phyloP scores from a whole-genome alignment of 495 filamentous ascomycete species.

The Penicillium canescens region DNA sequence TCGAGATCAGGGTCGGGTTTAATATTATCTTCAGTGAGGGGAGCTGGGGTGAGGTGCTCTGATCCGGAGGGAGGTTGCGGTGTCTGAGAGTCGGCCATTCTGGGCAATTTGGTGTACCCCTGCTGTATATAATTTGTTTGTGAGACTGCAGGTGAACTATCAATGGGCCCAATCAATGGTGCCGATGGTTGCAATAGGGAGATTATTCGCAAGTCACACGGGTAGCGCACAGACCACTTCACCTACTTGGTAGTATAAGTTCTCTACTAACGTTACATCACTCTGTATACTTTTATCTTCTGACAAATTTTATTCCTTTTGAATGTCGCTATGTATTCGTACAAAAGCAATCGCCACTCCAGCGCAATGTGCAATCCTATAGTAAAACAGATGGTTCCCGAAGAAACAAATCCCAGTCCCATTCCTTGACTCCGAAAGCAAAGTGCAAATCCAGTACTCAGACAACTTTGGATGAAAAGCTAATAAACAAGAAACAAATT shows the following conservation, averaged over 20 bases:
- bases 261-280: not conserved
- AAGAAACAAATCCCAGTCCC: slow-evolving; percentile 4
- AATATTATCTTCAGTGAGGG: slow-evolving; percentile 23
- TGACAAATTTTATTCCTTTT: not conserved
- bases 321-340: slow-evolving; percentile 13
- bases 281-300: not conserved
- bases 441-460: slow-evolving; percentile 5
- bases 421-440: slow-evolving; percentile 5
- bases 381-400: slow-evolving; percentile 9
- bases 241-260: no score
- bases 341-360: slow-evolving; percentile 12
- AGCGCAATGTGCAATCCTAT: slow-evolving; percentile 12
- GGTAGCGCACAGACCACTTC: slow-evolving; percentile 6
- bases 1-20: slow-evolving; percentile 37
- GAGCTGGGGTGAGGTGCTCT: slow-evolving; percentile 9
- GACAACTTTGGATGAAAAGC: slow-evolving; percentile 2
- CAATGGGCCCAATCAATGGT: slow-evolving; percentile 5
- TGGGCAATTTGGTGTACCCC: slow-evolving; percentile 6
- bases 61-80: slow-evolving; percentile 12
- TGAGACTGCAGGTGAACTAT: not conserved
- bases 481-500: slow-evolving; percentile 7
- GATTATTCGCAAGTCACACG: slow-evolving; percentile 7
- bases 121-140: not conserved
- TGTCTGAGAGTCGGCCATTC: slow-evolving; percentile 14
- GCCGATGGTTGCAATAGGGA: slow-evolving; percentile 3